A percentile compares a stretch with the other conserved stretches of the same genome.
Conservation (phyloP, 805 yeast species). For the Saturnispora bothae region DNA sequence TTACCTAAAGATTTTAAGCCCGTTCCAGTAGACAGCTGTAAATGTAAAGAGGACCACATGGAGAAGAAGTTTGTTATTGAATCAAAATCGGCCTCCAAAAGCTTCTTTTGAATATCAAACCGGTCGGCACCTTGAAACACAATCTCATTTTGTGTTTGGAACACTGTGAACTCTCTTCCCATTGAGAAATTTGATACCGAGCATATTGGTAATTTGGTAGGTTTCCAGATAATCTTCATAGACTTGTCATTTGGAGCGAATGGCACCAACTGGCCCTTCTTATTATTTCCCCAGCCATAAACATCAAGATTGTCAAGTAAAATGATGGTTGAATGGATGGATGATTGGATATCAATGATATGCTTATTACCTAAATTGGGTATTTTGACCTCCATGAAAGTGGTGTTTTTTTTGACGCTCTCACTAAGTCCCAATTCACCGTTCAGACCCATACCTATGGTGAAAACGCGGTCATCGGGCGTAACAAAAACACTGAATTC, state of each 20-base stretch:
- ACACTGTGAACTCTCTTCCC: conserved; percentile 51
- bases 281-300: conserved; percentile 60
- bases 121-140: conserved; percentile 18
- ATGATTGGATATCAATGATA: conserved; percentile 21
- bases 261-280: conserved; percentile 45
- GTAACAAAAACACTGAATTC: conserved; percentile 51
- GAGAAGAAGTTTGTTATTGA: conserved; percentile 24
- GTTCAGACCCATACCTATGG: conserved; percentile 53
- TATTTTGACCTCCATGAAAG: neutral
- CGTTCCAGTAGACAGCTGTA: conserved; percentile 18
- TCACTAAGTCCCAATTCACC: conserved; percentile 65
- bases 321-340: conserved; percentile 38
- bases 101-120: conserved; percentile 11
- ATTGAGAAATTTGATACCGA: conserved; percentile 23
- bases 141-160: conserved; percentile 16
- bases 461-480: conserved; percentile 30
- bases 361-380: conserved; percentile 2
- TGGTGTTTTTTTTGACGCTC: neutral
- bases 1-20: conserved; percentile 52
- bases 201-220: conserved; percentile 12
- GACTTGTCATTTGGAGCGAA: conserved; percentile 4
- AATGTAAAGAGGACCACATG: conserved; percentile 80
- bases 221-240: conserved; percentile 19
- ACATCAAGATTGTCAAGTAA: conserved; percentile 32
- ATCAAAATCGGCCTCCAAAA: neutral